Evolutionary conservation across 2,329 filamentous ascomycete genomes (phyloP).

Genomic region (Fusarium haematococcum): DNA sequence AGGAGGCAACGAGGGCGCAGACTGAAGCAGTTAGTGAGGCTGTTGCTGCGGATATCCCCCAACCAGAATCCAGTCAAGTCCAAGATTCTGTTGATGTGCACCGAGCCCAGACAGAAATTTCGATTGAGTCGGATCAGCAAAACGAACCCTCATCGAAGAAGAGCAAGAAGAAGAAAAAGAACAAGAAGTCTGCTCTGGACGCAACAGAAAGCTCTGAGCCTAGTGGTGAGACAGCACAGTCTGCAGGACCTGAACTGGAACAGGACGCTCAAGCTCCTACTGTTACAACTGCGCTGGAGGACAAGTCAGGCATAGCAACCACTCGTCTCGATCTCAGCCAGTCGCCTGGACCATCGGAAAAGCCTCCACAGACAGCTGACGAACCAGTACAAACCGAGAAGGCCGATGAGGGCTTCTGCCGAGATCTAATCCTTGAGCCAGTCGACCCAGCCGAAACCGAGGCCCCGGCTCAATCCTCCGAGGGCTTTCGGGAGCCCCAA

Average conservation of each 20-base stretch:
- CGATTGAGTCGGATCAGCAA: neutral
- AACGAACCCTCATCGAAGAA: constrained; percentile 8
- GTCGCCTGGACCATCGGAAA: neutral
- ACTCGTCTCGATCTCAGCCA: neutral
- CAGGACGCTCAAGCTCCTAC: neutral
- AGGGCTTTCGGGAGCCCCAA: neutral
- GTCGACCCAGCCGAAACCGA: neutral
- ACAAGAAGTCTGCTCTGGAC: neutral
- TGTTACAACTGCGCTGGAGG: neutral
- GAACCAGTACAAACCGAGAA: neutral
- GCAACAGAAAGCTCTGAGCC: neutral
- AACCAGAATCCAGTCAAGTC: neutral
- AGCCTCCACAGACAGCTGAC: neutral
- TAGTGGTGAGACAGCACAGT: neutral
- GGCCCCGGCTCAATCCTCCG: neutral
- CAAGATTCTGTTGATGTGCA: neutral
- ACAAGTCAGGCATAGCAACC: neutral
- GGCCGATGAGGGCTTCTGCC: neutral
- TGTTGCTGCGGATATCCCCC: neutral
- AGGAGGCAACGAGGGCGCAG: neutral
- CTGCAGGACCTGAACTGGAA: neutral
- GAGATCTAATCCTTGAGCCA: neutral
- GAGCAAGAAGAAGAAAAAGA: constrained; percentile 19
- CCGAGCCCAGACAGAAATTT: neutral
- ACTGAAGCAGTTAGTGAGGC: neutral